Conservation (phyloP, 2,329 filamentous ascomycete genomes). For the Thermothelomyces thermophilus region DNA sequence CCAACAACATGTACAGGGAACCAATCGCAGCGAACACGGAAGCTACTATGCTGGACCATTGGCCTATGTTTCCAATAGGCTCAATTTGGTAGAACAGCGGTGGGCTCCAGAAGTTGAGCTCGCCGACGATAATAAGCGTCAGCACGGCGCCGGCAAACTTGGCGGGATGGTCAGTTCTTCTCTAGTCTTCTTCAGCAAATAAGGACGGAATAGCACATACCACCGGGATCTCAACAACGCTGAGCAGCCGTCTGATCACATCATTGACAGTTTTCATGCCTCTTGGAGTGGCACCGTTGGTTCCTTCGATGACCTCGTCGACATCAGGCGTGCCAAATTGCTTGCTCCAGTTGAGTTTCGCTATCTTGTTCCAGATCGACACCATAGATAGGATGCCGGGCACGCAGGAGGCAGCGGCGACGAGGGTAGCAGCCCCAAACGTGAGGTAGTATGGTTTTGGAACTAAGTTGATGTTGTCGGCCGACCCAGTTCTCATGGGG, state of each 20-base stretch:
- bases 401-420: conserved; percentile 59
- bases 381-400: conserved; percentile 56
- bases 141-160: conserved; percentile 50
- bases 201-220: neutral
- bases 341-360: conserved; percentile 54
- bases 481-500: conserved; percentile 47
- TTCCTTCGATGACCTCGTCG: conserved; percentile 43
- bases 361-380: conserved; percentile 58
- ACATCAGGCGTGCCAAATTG: conserved; percentile 32
- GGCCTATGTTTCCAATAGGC: conserved; percentile 53
- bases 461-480: conserved; percentile 57
- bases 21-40: conserved; percentile 52
- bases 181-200: neutral
- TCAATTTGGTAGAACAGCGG: conserved; percentile 55
- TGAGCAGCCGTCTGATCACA: conserved; percentile 47
- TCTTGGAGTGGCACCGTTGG: conserved; percentile 46
- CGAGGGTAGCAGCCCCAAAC: conserved; percentile 53
- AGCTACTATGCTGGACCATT: conserved; percentile 55
- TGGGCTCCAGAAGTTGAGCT: conserved; percentile 55
- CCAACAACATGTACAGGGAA: conserved; percentile 50
- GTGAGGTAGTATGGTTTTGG: conserved; percentile 49
- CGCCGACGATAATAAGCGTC: conserved; percentile 54
- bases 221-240: conserved; percentile 50
- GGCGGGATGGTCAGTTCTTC: neutral
- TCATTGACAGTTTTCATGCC: conserved; percentile 50